Evolutionary conservation across 164 flowering plant genomes (phyloP).

Genomic region (Piper betle): DNA sequence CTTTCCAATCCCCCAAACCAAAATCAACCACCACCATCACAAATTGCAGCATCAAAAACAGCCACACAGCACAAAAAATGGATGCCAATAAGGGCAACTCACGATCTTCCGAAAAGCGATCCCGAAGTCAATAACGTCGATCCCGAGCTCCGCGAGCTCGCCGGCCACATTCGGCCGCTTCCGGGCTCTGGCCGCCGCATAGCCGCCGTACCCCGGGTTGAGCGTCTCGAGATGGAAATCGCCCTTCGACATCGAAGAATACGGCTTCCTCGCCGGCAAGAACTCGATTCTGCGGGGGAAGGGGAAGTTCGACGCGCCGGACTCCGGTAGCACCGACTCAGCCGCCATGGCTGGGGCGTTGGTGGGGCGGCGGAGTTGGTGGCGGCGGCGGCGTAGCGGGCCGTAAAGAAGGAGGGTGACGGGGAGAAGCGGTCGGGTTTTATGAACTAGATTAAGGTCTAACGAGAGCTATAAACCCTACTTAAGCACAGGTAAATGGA

Average conservation of each 20-base stretch:
- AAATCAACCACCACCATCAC: no score
- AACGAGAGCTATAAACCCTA: no score
- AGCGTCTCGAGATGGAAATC: conserved; percentile 59
- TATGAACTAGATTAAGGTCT: no score
- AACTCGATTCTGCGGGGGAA: background rate
- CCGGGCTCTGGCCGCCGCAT: conserved; percentile 3
- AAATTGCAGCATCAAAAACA: no score
- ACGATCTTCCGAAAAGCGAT: conserved; percentile 60
- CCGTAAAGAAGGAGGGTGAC: no score
- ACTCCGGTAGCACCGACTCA: background rate
- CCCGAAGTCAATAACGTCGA: conserved; percentile 63
- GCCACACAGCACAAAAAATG: no score
- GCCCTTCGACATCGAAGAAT: conserved; percentile 2
- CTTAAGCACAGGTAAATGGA: no score
- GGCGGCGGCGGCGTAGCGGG: no score
- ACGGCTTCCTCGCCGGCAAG: background rate
- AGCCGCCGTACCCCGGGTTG: conserved; percentile 26
- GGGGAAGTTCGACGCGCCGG: background rate
- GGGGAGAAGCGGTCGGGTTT: no score
- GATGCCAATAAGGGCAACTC: conserved; percentile 13
- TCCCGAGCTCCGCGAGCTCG: conserved; percentile 22
- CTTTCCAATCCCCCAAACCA: background rate
- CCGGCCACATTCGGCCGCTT: conserved; percentile 28
- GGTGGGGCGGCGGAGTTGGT: no score
- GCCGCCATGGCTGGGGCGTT: background rate